Base-by-base conservation (phyloP, 106 monocot genomes). In the Acanthochlamys bracteata region DNA sequence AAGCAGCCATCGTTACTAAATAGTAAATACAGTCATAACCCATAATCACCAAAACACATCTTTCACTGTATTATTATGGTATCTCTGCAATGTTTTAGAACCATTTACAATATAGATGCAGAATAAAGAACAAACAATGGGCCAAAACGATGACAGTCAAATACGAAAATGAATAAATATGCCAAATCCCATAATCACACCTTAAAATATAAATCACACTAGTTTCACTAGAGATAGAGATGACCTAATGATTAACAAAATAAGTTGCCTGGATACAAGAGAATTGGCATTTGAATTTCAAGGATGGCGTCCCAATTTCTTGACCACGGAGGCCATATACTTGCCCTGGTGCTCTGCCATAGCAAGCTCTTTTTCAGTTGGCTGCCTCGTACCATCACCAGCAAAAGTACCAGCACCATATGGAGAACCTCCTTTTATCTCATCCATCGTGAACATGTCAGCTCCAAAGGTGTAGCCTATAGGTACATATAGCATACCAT, bases 391-490 rank as follows among this genome's bases (percentile, higher is more conserved):
- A 15, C 88, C 83, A 67, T 88, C 88, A 41, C 79, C 83, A 21
- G 88, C 76, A 47, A 80, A 80, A 41, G 80, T 77, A 41, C 88
- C 88, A n/a, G 83, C 88, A 60, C 88, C 88, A 43, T 88, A 88
- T 15, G 88, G 88, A 41, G 88, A 80, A 39, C 88, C 88, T 6
- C 88, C 88, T 69, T 83, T 77, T 19, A 83, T 72, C 13, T 80
- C 71, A 21, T 83, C 80, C 88, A 88, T 80, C 33, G 63, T 75
- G 77, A 83, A 83, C 88, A 88, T 83, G 19, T 71, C 77, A 0
- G 82, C 83, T 53, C 88, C 88, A 61, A 88, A 88, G 22, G 88
- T 88, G 74, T 88, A 88, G 12, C 88, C 88, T 42, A 88, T 72
- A 0, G 88, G 88, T 51, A 88, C 88, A 66, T 70, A 83, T 7